Conservation (phyloP, 352 stramenopile species). For the Phytophthora pisi region DNA sequence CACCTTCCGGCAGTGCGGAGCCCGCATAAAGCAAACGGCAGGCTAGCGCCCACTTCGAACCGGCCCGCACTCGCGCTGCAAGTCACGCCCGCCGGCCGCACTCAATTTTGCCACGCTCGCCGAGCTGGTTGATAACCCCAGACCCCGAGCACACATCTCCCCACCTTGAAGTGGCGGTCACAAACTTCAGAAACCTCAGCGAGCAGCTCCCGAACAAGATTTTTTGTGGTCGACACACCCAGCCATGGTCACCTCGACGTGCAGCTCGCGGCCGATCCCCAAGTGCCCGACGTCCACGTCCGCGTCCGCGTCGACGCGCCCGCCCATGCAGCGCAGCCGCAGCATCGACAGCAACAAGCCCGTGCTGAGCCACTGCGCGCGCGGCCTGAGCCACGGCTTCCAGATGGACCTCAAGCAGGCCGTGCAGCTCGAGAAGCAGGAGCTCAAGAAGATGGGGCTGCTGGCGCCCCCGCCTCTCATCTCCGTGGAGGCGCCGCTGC, state of each 20-base stretch:
- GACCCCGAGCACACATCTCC: background rate
- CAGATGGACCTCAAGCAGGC: constrained; percentile 41
- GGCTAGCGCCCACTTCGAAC: constrained; percentile 20
- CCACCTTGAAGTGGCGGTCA: constrained; percentile 19
- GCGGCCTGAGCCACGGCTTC: constrained; percentile 31
- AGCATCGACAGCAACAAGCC: constrained; percentile 21
- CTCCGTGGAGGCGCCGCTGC: background rate
- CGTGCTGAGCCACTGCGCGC: background rate
- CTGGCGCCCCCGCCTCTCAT: background rate
- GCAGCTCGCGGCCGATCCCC: constrained; percentile 7
- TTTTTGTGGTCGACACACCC: background rate
- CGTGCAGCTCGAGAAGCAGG: constrained; percentile 40
- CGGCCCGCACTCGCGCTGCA: background rate
- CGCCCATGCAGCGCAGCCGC: constrained; percentile 25
- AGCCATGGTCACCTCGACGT: constrained; percentile 21
- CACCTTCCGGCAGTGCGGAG: background rate
- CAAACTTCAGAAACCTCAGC: constrained; percentile 1
- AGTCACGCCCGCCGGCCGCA: background rate
- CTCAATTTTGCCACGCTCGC: background rate
- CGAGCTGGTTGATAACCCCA: background rate
- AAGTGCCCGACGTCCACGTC: background rate
- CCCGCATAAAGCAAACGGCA: constrained; percentile 28
- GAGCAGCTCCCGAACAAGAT: constrained; percentile 9
- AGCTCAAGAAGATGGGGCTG: constrained; percentile 31
- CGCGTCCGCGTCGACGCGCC: background rate